A percentile compares a stretch with the other conserved stretches of the same genome.
Evolutionary conservation across 2,329 filamentous ascomycete species (phyloP).

Genomic region (Dactylellina parvicollis): DNA sequence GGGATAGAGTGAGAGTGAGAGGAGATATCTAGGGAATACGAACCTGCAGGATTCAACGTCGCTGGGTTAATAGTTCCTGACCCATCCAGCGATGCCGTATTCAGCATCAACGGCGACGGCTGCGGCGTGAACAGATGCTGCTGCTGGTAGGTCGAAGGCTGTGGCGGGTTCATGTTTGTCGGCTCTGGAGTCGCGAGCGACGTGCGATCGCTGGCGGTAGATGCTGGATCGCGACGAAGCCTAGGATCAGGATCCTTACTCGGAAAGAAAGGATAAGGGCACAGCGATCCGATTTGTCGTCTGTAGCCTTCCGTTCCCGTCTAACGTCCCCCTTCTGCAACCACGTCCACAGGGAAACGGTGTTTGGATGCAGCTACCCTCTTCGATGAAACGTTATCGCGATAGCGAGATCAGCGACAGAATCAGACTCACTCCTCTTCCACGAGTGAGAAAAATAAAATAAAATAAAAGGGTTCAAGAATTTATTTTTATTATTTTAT

Average conservation of each 20-base stretch:
- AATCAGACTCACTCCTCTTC: slow-evolving; percentile 9
- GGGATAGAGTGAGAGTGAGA: not conserved
- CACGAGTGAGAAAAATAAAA: slow-evolving; percentile 5
- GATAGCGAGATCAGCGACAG: slow-evolving; percentile 44
- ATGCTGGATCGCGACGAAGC: slow-evolving; percentile 27
- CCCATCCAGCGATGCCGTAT: slow-evolving; percentile 67
- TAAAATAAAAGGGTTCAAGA: slow-evolving; percentile 17
- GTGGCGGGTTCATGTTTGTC: slow-evolving; percentile 53
- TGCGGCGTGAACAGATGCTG: slow-evolving; percentile 50
- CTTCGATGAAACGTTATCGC: slow-evolving; percentile 50
- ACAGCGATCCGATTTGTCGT: slow-evolving; percentile 44
- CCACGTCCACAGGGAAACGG: slow-evolving; percentile 29
- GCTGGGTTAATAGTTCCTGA: slow-evolving; percentile 92
- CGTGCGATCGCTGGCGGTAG: slow-evolving; percentile 19
- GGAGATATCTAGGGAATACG: slow-evolving; percentile 45
- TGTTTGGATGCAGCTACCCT: slow-evolving; percentile 40
- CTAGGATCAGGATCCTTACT: slow-evolving; percentile 19
- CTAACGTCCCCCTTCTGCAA: slow-evolving; percentile 45
- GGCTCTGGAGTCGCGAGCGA: slow-evolving; percentile 44
- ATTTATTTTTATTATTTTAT: slow-evolving; percentile 1
- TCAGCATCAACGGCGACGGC: slow-evolving; percentile 55
- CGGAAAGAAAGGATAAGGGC: slow-evolving; percentile 9
- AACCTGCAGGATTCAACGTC: slow-evolving; percentile 81
- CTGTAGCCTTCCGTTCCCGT: slow-evolving; percentile 53
- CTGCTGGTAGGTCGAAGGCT: slow-evolving; percentile 49